Conservation (phyloP, 139 green algal genomes). For the Tetraselmis chui region DNA sequence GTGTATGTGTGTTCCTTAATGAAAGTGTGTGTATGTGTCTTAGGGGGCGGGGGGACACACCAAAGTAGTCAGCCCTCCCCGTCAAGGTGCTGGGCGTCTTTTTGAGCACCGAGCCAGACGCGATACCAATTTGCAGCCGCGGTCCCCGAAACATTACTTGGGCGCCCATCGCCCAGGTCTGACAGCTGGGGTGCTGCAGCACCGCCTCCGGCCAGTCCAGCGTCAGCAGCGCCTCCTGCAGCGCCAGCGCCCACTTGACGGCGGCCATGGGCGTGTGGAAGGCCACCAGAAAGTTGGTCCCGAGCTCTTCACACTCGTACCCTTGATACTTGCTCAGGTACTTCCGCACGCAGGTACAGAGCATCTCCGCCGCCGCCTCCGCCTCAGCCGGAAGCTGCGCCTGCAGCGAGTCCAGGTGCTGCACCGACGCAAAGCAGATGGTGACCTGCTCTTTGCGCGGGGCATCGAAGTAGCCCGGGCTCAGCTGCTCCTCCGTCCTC, state of each 20-base stretch:
- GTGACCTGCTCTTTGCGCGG: neutral
- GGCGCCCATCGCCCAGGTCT: neutral
- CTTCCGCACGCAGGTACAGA: neutral
- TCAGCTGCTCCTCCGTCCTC: neutral
- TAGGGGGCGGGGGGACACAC: neutral
- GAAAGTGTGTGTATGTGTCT: too few species aligned
- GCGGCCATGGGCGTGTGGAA: neutral
- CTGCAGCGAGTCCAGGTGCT: neutral
- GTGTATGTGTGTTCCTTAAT: too few species aligned
- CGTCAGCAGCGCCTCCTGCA: neutral
- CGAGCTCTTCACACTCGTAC: neutral
- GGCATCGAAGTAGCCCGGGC: neutral
- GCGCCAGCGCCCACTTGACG: neutral
- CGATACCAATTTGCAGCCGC: neutral
- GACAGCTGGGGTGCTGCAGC: neutral
- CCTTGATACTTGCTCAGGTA: neutral
- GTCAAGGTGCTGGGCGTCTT: neutral
- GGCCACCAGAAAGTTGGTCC: neutral
- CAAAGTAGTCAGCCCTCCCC: neutral
- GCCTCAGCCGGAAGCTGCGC: neutral
- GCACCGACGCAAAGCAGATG: neutral
- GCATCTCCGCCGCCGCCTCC: neutral
- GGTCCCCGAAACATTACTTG: neutral
- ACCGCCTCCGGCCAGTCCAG: neutral
- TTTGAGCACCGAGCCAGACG: neutral